Evolutionary conservation across 1,284 basidiomycete species (phyloP).

Genomic region (Jaminaea rosea): DNA sequence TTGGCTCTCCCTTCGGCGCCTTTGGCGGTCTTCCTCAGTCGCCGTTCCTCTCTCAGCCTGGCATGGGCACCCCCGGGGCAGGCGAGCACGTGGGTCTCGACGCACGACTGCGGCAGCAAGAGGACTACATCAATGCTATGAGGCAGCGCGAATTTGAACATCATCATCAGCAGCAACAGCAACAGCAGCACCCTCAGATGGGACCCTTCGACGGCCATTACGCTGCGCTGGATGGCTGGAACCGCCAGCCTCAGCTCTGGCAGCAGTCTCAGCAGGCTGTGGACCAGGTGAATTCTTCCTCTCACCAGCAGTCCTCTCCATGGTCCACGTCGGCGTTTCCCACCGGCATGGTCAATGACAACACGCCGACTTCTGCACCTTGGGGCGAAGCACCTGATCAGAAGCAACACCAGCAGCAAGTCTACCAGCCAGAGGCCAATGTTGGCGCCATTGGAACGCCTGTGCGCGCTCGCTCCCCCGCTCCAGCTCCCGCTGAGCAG

Average conservation of each 20-base stretch:
- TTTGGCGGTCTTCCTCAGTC: slow-evolving; percentile 1
- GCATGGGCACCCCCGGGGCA: no score
- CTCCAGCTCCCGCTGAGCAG: not conserved
- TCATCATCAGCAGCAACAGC: slow-evolving; percentile 8
- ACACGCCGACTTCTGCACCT: no score
- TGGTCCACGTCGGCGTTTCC: no score
- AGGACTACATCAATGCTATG: slow-evolving; percentile 22
- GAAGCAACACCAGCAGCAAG: not conserved
- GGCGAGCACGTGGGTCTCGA: slow-evolving; percentile 2
- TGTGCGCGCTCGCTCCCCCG: not conserved
- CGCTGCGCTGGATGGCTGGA: no score
- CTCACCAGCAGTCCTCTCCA: not conserved
- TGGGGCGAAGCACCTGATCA: no score
- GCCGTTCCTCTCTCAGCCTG: no score
- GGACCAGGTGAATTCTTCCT: not conserved
- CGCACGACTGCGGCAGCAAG: slow-evolving; percentile 19
- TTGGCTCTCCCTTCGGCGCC: slow-evolving; percentile 4
- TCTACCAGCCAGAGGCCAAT: not conserved
- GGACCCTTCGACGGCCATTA: no score
- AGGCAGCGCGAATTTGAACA: slow-evolving; percentile 31
- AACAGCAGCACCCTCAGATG: not conserved
- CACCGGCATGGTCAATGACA: no score
- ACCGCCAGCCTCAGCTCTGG: no score
- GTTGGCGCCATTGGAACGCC: not conserved
- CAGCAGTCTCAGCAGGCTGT: no score